Conservation (phyloP, 495 filamentous ascomycete species). For the Penicillium longicatenatum region DNA sequence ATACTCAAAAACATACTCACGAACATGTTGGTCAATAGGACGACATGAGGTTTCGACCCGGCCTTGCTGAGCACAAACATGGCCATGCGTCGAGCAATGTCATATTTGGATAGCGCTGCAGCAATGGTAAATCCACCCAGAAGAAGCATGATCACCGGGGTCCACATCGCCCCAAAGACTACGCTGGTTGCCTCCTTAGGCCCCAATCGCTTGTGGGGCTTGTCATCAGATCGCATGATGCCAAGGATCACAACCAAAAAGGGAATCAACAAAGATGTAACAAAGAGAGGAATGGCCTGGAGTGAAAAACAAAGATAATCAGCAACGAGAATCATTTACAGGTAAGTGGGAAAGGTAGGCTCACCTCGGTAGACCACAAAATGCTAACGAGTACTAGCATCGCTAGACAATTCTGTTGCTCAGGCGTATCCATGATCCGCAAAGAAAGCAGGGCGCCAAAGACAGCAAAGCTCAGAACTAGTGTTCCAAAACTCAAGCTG, state of each 20-base stretch:
- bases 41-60: slow-evolving; percentile 81
- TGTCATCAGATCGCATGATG: slow-evolving; percentile 77
- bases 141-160: slow-evolving; percentile 96
- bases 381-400: slow-evolving; percentile 92
- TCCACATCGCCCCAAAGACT: slow-evolving; percentile 97
- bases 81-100: slow-evolving; percentile 95
- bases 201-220: slow-evolving; percentile 67
- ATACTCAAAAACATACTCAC: slow-evolving; percentile 97
- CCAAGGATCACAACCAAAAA: slow-evolving; percentile 87
- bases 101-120: slow-evolving; percentile 93
- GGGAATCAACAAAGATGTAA: slow-evolving; percentile 90
- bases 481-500: slow-evolving; percentile 73
- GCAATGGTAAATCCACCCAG: slow-evolving; percentile 96
- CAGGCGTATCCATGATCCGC: slow-evolving; percentile 77
- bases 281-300: slow-evolving; percentile 93
- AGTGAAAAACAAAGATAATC: slow-evolving; percentile 13
- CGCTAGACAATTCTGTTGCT: slow-evolving; percentile 95
- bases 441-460: slow-evolving; percentile 72
- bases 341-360: slow-evolving; percentile 10
- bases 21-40: slow-evolving; percentile 96
- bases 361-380: slow-evolving; percentile 94
- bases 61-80: slow-evolving; percentile 97
- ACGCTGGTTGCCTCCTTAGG: slow-evolving; percentile 75
- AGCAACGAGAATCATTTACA: slow-evolving; percentile 13
- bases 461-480: slow-evolving; percentile 68